Evolutionary conservation across 108 stramenopile genomes (phyloP).

Genomic region (Cyclotella choctawhatcheeana): DNA sequence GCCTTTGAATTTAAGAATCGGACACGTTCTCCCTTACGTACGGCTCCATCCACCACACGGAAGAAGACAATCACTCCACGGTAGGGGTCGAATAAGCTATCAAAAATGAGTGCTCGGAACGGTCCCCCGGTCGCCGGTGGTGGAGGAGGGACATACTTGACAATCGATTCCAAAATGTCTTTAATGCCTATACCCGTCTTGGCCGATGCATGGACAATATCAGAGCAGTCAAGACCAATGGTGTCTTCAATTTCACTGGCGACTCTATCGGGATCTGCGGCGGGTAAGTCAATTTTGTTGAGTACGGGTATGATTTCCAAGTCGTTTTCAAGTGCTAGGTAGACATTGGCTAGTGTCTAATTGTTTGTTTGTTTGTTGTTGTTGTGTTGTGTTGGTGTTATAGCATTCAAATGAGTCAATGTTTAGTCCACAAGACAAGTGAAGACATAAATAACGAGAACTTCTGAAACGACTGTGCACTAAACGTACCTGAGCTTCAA

Average conservation of each 20-base stretch:
- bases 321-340: constrained; percentile 95
- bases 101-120: constrained; percentile 95
- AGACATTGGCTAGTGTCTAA: constrained; percentile 98
- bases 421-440: too few species aligned
- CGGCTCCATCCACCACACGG: constrained; percentile 93
- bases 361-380: too few species aligned
- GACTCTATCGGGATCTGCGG: constrained; percentile 96
- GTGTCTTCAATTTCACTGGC: constrained; percentile 93
- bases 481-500: constrained; percentile 91
- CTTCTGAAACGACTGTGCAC: neutral
- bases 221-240: constrained; percentile 92
- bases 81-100: constrained; percentile 96
- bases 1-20: constrained; percentile 73
- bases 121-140: constrained; percentile 62
- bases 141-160: constrained; percentile 89
- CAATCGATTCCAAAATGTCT: constrained; percentile 94
- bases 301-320: constrained; percentile 98
- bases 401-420: too few species aligned
- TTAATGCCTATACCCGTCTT: constrained; percentile 94
- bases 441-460: neutral
- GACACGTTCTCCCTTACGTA: constrained; percentile 83
- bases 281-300: constrained; percentile 98
- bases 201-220: constrained; percentile 88
- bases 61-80: constrained; percentile 96
- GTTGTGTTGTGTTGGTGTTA: too few species aligned